Evolutionary conservation across 1,284 basidiomycete genomes (phyloP).

Genomic region (Tylopilus orsonianus): DNA sequence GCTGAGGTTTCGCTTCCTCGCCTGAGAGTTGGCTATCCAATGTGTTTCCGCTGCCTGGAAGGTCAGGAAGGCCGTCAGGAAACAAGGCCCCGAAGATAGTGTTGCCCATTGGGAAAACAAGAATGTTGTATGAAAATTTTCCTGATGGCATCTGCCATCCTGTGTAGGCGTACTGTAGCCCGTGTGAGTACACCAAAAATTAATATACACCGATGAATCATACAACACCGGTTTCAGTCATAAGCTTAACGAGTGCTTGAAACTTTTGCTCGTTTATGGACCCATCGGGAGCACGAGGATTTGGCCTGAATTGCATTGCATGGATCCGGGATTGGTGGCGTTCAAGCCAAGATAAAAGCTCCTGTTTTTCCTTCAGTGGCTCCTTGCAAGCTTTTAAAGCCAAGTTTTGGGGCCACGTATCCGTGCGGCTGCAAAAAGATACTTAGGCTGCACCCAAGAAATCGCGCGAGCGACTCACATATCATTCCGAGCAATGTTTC

Average conservation of each 20-base stretch:
- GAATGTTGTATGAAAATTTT: slow-evolving; percentile 43
- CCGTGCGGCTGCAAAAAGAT: slow-evolving; percentile 40
- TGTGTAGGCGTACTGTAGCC: slow-evolving; percentile 51
- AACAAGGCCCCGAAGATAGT: slow-evolving; percentile 50
- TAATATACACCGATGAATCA: slow-evolving; percentile 19
- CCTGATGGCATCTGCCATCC: slow-evolving; percentile 53
- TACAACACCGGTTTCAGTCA: slow-evolving; percentile 46
- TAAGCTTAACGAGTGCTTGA: slow-evolving; percentile 39
- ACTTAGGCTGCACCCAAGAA: slow-evolving; percentile 4
- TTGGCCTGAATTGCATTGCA: slow-evolving; percentile 36
- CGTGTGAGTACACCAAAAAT: slow-evolving; percentile 11
- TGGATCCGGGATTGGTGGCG: slow-evolving; percentile 33
- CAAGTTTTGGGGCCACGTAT: slow-evolving; percentile 55
- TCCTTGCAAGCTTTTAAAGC: slow-evolving; percentile 45
- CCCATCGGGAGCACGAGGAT: slow-evolving; percentile 27
- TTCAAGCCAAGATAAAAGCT: slow-evolving; percentile 53
- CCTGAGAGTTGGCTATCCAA: slow-evolving; percentile 6
- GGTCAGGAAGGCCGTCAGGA: slow-evolving; percentile 57
- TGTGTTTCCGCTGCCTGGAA: slow-evolving; percentile 31
- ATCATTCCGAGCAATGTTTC: slow-evolving; percentile 26
- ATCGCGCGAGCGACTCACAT: slow-evolving; percentile 31
- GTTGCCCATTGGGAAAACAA: slow-evolving; percentile 47
- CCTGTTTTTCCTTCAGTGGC: slow-evolving; percentile 37
- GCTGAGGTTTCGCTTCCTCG: slow-evolving; percentile 25
- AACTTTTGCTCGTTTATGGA: slow-evolving; percentile 42